Conservation (phyloP, 768 basidiomycete species). For the Russula sp. region DNA sequence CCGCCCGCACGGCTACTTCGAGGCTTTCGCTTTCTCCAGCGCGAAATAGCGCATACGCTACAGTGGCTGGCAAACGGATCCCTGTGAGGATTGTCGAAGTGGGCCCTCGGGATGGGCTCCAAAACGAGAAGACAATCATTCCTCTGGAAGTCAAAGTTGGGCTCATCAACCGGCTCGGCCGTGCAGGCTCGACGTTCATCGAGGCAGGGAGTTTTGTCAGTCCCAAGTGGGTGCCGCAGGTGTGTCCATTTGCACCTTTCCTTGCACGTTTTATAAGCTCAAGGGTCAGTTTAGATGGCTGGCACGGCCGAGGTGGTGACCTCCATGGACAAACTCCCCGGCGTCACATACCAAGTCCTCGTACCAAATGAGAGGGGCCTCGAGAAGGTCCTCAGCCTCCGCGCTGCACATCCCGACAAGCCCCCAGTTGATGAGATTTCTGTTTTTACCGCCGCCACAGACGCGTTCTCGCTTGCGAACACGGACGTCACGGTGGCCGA, state of each 20-base stretch:
- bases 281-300: constrained; percentile 57
- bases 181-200: constrained; percentile 61
- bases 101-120: constrained; percentile 85
- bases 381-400: constrained; percentile 56
- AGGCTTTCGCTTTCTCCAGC: background rate
- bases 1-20: background rate
- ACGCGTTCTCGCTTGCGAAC: constrained; percentile 81
- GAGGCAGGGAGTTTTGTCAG: constrained; percentile 90
- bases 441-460: constrained; percentile 85
- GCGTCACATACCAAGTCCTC: constrained; percentile 70
- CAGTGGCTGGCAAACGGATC: constrained; percentile 14
- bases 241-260: constrained; percentile 26
- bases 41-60: constrained; percentile 6
- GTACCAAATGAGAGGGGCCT: constrained; percentile 78
- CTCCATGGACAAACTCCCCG: constrained; percentile 45
- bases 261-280: background rate
- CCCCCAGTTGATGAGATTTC: constrained; percentile 77
- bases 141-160: constrained; percentile 70
- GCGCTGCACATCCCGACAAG: constrained; percentile 35
- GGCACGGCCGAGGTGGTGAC: constrained; percentile 73
- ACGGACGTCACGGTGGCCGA: constrained; percentile 70
- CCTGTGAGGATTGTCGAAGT: constrained; percentile 78
- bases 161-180: constrained; percentile 67
- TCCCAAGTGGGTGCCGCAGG: constrained; percentile 93
- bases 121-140: constrained; percentile 77